phyloP scores from a whole-genome alignment of 257 asterid species.

The Scutellaria barbata region DNA sequence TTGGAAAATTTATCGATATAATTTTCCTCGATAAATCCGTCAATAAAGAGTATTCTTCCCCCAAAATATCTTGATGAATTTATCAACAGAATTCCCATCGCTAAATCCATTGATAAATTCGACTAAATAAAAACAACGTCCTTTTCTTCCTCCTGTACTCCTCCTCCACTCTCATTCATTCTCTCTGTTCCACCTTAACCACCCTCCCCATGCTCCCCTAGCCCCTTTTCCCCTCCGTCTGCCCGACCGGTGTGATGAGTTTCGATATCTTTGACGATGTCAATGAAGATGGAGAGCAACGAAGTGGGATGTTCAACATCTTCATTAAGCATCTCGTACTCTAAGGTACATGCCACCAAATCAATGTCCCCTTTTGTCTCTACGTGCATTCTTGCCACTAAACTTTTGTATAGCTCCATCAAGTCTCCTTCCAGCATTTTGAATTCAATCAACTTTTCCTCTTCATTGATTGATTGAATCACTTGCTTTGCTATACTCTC shows the following conservation, averaged over 20 bases:
- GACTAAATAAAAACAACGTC: no score
- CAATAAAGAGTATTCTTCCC: no score
- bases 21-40: no score
- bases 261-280: not conserved
- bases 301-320: not conserved
- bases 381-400: not conserved
- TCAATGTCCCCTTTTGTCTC: not conserved
- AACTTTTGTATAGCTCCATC: not conserved
- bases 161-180: no score
- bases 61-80: no score
- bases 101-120: no score
- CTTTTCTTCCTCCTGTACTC: no score
- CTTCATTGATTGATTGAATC: not conserved
- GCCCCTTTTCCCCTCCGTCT: no score
- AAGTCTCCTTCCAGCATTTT: not conserved
- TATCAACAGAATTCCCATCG: no score
- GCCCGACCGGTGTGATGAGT: not conserved
- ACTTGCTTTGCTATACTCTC: not conserved
- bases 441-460: not conserved
- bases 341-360: not conserved
- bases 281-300: not conserved
- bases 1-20: no score
- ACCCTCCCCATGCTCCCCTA: no score
- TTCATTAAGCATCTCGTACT: conserved; percentile 5
- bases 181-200: no score